Base-by-base conservation (phyloP, 768 basidiomycete species). In the Phaeotremella skinneri region DNA sequence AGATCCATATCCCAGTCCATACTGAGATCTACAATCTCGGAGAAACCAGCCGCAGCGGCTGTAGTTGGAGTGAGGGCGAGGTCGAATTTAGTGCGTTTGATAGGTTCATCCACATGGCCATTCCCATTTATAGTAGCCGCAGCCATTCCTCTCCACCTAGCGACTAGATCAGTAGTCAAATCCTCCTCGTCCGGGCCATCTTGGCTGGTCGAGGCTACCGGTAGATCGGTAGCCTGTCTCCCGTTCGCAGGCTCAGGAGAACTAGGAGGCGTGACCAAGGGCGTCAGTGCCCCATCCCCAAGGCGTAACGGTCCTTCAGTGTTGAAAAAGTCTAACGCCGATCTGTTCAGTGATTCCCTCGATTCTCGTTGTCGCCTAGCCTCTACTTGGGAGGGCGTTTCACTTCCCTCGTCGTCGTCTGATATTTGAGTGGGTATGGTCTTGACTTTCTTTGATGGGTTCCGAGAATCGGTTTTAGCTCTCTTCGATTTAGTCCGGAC, bases 41-140 rank as follows among this genome's bases (percentile, higher is more conserved):
- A 62, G 61, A 73, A 74, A 0, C 75, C 75, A 17, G 61, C 75
- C 13, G 54, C 50, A 2, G 64, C 63, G 1, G 72, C 72, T 2
- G 58, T 64, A 4, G 41, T 42, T 2, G 66, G 63, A 13, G 63
- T 37, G 48, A 59, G 25, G 20, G 39, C 26, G 29, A 13, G 39
- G 4, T 13, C 14, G 4, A 27, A 4, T 20, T 7, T 13, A 4
- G 50, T n/a, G n/a, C n/a, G n/a, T n/a, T n/a, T n/a, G n/a, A n/a
- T n/a, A n/a, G n/a, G n/a, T n/a, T n/a, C n/a, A n/a, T n/a, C n/a
- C n/a, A n/a, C n/a, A n/a, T n/a, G n/a, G n/a, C n/a, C n/a, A n/a
- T 9, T 13, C 21, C 11, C 11, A 45, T 45, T 45, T 13, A 7
- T 23, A 7, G 43, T 45, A 11, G 13, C 21, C 7, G 17, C 17